A percentile compares a stretch with the other conserved stretches of the same genome.
Conservation (phyloP, 78 protist species). For the Neovahlkampfia damariscottae region DNA sequence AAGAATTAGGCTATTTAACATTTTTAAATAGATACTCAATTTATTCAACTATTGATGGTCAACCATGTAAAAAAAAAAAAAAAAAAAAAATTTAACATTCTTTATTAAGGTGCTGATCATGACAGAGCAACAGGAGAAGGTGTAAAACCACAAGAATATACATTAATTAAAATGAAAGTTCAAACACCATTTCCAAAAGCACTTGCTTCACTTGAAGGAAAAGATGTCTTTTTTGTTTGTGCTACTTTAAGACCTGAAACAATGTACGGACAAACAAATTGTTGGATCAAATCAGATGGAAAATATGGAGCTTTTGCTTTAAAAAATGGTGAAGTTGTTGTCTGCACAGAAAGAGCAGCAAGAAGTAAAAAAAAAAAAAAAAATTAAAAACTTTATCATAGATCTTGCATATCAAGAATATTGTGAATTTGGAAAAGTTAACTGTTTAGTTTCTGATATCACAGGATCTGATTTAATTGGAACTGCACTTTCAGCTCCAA, state of each 20-base stretch:
- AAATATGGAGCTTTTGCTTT: slow-evolving; percentile 79
- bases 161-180: slow-evolving; percentile 77
- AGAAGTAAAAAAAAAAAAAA: too few relatives aligned
- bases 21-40: slow-evolving; percentile 72
- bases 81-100: too few relatives aligned
- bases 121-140: slow-evolving; percentile 95
- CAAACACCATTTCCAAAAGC: slow-evolving; percentile 48
- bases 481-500: slow-evolving; percentile 69
- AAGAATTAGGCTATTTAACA: slow-evolving; percentile 40
- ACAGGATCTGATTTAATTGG: slow-evolving; percentile 84
- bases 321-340: slow-evolving; percentile 40
- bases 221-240: slow-evolving; percentile 75
- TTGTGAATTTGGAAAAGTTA: slow-evolving; percentile 13
- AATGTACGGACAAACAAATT: slow-evolving; percentile 99
- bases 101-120: too few relatives aligned
- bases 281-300: slow-evolving; percentile 90
- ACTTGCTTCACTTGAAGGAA: slow-evolving; percentile 23
- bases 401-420: slow-evolving; percentile 79
- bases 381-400: too few relatives aligned
- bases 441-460: slow-evolving; percentile 33
- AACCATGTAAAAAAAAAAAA: too few relatives aligned
- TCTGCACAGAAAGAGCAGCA: slow-evolving; percentile 76
- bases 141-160: slow-evolving; percentile 90
- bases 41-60: slow-evolving; percentile 89
- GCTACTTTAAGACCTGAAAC: slow-evolving; percentile 99